Base-by-base conservation (phyloP, 148 eudicot genomes). In the Persicaria tinctoria region DNA sequence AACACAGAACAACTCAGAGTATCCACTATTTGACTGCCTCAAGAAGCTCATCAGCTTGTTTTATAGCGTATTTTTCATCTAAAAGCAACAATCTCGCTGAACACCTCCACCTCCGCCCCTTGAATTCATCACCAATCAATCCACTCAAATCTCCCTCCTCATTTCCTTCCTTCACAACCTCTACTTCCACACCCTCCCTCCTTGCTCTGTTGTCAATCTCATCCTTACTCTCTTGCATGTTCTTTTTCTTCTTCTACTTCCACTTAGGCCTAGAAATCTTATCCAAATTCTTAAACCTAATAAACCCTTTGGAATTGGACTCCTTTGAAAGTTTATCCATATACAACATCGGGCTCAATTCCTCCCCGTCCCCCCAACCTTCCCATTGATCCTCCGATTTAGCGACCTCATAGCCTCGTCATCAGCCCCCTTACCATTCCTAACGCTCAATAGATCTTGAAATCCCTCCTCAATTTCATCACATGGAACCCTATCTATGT, bases 11-110 rank as follows among this genome's bases (percentile, higher is more conserved):
- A 32, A 2, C 41, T 32, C 41, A 32, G 41, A 32, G 41, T 32
- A 32, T 32, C 41, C 41, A 32, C 41, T 1, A 32, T 32, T 92
- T 85, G 49, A 92, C 82, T 51, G 92, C 95, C 84, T 87, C 86
- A 41, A 96, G 98, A 83, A 93, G 86, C 71, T 90, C 85, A 27
- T 83, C 85, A 73, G 84, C 71, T 32, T 73, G 45, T 44, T 81
- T 87, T 57, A 81, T 54, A 1, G 85, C 88, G 74, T 75, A 88
- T 70, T 75, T 75, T 59, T 92, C 97, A 81, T 92, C 97, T 89
- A 92, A 86, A 63, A 92, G 91, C 81, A 92, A 73, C 86, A 92
- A 83, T 84, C 98, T 81, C n/a, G 96, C 89, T 11, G 96, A 84
- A 9, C 96, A 92, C 66, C 80, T 85, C 96, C 96, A 93, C 51